A percentile compares a stretch with the other conserved stretches of the same genome.
Evolutionary conservation across 2,329 filamentous ascomycete species (phyloP).

Genomic region (Verticillium zaregamsianum): DNA sequence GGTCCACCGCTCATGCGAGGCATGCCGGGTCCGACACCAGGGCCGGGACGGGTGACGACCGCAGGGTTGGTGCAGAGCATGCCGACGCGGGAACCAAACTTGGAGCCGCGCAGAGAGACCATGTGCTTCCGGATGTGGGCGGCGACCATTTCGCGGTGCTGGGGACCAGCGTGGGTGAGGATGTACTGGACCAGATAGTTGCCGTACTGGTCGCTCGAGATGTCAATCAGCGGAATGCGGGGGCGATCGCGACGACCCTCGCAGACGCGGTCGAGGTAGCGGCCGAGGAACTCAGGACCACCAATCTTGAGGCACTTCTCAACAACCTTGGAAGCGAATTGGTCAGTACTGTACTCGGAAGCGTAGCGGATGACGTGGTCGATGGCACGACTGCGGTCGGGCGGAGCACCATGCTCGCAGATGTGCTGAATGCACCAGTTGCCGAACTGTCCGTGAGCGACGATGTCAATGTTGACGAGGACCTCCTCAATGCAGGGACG

Average conservation of each 20-base stretch:
- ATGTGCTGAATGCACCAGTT: slow-evolving; percentile 99
- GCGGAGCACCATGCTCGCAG: slow-evolving; percentile 89
- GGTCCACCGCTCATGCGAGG: slow-evolving; percentile 53
- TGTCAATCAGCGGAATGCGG: slow-evolving; percentile 95
- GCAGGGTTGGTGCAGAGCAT: slow-evolving; percentile 99
- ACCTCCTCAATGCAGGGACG: slow-evolving; percentile 97
- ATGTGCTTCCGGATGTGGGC: slow-evolving; percentile 97
- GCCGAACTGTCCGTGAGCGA: slow-evolving; percentile 95
- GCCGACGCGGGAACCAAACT: slow-evolving; percentile 95
- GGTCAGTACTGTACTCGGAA: slow-evolving; percentile 96
- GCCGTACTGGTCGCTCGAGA: slow-evolving; percentile 96
- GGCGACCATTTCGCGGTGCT: slow-evolving; percentile 90
- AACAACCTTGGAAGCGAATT: slow-evolving; percentile 98
- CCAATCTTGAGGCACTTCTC: slow-evolving; percentile 99
- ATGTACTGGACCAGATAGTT: slow-evolving; percentile 99
- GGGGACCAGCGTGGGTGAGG: slow-evolving; percentile 77
- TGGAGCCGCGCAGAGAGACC: slow-evolving; percentile 96
- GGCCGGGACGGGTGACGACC: slow-evolving; percentile 81
- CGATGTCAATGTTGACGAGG: slow-evolving; percentile 88
- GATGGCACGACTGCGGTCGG: slow-evolving; percentile 87
- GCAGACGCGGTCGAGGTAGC: slow-evolving; percentile 90
- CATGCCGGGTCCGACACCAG: slow-evolving; percentile 67
- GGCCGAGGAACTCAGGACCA: slow-evolving; percentile 80
- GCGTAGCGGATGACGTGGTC: slow-evolving; percentile 94
- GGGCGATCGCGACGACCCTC: slow-evolving; percentile 87